Conservation (phyloP, 192 early-diverging fungal species). For the Gamsiella multidivaricata region DNA sequence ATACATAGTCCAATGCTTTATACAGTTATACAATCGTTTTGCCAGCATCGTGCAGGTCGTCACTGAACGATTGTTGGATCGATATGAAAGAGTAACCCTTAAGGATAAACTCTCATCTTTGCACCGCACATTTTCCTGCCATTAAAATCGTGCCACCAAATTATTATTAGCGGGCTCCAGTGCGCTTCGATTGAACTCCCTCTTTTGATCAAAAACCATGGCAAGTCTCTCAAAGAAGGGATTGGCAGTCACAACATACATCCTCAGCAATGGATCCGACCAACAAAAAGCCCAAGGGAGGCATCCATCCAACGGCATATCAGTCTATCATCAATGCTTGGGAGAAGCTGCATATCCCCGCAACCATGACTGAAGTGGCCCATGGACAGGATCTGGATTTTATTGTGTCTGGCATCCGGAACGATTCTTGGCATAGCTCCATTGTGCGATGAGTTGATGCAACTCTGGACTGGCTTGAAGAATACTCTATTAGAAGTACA, state of each 20-base stretch:
- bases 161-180: no score
- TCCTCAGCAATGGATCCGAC: neutral
- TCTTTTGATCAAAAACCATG: slow-evolving; percentile 52
- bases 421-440: no score
- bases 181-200: slow-evolving; percentile 23
- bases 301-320: slow-evolving; percentile 39
- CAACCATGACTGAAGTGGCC: neutral
- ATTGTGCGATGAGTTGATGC: neutral
- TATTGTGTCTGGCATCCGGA: no score
- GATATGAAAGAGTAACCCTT: no score
- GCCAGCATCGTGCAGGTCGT: no score
- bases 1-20: no score
- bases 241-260: slow-evolving; percentile 30
- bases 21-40: no score
- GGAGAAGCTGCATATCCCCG: neutral
- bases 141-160: no score
- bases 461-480: neutral
- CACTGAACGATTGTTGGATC: no score
- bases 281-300: neutral
- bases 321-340: slow-evolving; percentile 3
- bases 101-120: no score
- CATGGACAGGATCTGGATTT: neutral
- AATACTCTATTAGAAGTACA: neutral
- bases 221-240: slow-evolving; percentile 31
- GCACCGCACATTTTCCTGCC: no score